phyloP scores from a whole-genome alignment of 495 filamentous ascomycete species.

The Oidiodendron maius region DNA sequence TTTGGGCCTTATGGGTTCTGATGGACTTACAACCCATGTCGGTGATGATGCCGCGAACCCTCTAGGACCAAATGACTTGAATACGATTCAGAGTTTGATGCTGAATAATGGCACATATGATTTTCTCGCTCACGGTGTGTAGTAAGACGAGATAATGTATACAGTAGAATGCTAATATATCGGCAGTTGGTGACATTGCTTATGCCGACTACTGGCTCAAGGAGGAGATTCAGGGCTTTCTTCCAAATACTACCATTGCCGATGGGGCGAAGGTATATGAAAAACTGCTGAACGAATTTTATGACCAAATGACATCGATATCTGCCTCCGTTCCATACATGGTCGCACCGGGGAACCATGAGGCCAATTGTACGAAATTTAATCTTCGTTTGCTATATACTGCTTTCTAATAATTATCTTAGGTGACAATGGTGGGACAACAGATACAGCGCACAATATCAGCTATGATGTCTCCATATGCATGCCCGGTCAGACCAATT shows the following conservation, averaged over 20 bases:
- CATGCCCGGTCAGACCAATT: slow-evolving; percentile 41
- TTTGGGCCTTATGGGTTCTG: slow-evolving; percentile 30
- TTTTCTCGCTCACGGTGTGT: no score
- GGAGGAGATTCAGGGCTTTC: slow-evolving; percentile 31
- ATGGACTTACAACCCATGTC: slow-evolving; percentile 24
- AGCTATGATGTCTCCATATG: not conserved
- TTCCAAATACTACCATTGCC: slow-evolving; percentile 32
- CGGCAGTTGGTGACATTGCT: slow-evolving; percentile 5
- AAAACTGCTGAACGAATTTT: slow-evolving; percentile 47
- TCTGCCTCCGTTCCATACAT: slow-evolving; percentile 21
- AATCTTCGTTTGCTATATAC: no score
- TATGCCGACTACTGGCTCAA: slow-evolving; percentile 15
- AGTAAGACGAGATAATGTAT: no score
- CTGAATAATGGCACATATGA: slow-evolving; percentile 21
- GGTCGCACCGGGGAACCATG: slow-evolving; percentile 25
- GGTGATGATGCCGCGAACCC: slow-evolving; percentile 19
- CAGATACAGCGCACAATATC: slow-evolving; percentile 30
- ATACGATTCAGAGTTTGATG: slow-evolving; percentile 31
- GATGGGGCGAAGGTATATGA: slow-evolving; percentile 42
- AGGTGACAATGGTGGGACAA: slow-evolving; percentile 29
- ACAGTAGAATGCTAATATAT: no score
- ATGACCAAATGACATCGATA: slow-evolving; percentile 28
- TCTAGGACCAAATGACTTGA: slow-evolving; percentile 27
- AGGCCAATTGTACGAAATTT: slow-evolving; percentile 28
- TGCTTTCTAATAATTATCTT: no score